Percentiles rank a stretch among this genome's conserved stretches.
These are phyloP conservation scores for Larix kaempferi DNA, from an alignment of 75 land plant genomes.

Conservation along the genomic window DNA sequence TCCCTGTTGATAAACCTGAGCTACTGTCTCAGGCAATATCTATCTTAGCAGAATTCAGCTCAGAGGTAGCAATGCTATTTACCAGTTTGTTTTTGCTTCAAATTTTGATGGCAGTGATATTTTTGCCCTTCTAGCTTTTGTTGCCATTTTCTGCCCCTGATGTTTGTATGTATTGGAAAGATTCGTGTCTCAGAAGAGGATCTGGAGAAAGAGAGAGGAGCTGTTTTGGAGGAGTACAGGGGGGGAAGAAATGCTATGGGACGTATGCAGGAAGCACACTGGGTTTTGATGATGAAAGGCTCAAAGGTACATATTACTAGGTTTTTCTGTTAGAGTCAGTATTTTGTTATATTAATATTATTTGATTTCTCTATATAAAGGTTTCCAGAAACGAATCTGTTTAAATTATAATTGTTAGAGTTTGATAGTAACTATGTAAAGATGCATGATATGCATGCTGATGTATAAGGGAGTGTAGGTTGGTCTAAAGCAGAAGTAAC, in stretches of 20 bases:
- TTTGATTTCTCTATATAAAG: background rate
- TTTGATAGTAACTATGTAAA: background rate
- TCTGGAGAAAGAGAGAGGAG: constrained; percentile 96
- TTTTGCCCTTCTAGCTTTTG: background rate
- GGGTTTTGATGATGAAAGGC: constrained; percentile 92
- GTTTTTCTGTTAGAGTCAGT: background rate
- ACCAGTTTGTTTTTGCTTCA: background rate
- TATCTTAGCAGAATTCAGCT: constrained; percentile 87
- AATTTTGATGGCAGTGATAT: background rate
- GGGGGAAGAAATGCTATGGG: constrained; percentile 93
- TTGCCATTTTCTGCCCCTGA: background rate
- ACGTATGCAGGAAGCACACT: constrained; percentile 96
- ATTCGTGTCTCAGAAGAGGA: constrained; percentile 88
- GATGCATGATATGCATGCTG: background rate
- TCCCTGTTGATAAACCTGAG: constrained; percentile 97
- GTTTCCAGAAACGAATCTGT: background rate
- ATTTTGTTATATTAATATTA: background rate
- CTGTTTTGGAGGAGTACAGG: constrained; percentile 94
- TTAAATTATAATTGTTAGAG: too few species aligned
- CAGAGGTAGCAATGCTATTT: constrained; percentile 58
- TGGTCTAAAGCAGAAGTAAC: background rate
- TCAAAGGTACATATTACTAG: constrained; percentile 57
- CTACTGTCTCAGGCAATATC: constrained; percentile 88
- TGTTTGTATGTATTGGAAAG: constrained; percentile 29
- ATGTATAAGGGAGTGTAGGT: background rate